Base-by-base conservation (phyloP, 2,329 filamentous ascomycete genomes). In the Monosporascus sp. region DNA sequence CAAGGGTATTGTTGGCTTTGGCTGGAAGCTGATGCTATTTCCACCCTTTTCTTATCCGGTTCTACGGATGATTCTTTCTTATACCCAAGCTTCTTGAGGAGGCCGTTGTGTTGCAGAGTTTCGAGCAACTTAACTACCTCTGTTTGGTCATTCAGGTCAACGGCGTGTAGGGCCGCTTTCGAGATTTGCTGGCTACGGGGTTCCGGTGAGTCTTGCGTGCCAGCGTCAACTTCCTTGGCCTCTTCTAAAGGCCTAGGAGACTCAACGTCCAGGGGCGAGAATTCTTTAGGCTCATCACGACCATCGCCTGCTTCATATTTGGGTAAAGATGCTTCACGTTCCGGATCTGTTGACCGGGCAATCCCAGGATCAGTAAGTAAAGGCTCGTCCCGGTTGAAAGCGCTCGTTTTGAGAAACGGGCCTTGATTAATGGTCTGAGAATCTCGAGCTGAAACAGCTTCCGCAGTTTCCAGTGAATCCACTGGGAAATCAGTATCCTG, bases 1-100 rank as follows among this genome's bases (percentile, higher is more conserved):
- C 79, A 81, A 35, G n/a, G 25, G 47, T 64, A 54, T 11, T 52
- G 52, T 14, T 61, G 49, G 11, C 56, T 56, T 24, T 54, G 56
- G 27, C 57, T 62, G n/a, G 46, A 39, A 14, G 37, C 24, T 25
- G 18, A 18, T n/a, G 27, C 39, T 2, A 37, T 18, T 24, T 66
- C 62, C 8, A 7, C 61, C 8, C 39, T 27, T 20, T 60, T 58
- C 9, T 55, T 37, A 17, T 49, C 48, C 8, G 48, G 3, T 38
- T 52, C 50, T 20, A 56, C 52, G 6, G 52, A 37, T n/a, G 58
- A 44, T 41, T 58, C 58, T 24, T 63, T 66, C 49, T 62, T 62
- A 18, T 56, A 64, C 8, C 63, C 64, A 11, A 56, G 46, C 43
- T 56, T 48, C 49, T 58, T 52, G 17, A 69, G 59, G 7, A 64